A percentile compares a stretch with the other conserved stretches of the same genome.
Evolutionary conservation across 345 rosid species (phyloP).

Genomic region (Bretschneidera sinensis): DNA sequence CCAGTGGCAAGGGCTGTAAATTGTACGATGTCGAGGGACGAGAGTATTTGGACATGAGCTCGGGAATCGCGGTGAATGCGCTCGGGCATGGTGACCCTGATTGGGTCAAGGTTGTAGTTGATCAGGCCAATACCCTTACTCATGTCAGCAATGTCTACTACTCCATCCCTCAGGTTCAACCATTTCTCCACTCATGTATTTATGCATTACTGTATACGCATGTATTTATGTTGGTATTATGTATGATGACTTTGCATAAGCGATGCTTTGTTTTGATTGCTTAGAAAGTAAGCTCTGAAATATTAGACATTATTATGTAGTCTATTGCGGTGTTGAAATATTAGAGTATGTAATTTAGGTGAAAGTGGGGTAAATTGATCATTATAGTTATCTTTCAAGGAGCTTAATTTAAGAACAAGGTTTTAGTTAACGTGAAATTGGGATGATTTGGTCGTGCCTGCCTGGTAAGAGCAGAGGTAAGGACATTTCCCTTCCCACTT

Average conservation of each 20-base stretch:
- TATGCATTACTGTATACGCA: background rate
- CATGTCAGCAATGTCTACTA: conserved; percentile 79
- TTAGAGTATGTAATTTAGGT: too few relatives aligned
- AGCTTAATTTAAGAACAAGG: background rate
- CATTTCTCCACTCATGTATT: too few relatives aligned
- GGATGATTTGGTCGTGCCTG: too few relatives aligned
- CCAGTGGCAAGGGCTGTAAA: conserved; percentile 71
- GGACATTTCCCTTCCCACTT: too few relatives aligned
- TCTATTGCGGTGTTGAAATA: too few relatives aligned
- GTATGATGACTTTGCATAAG: background rate
- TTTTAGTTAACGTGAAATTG: too few relatives aligned
- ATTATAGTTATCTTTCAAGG: too few relatives aligned
- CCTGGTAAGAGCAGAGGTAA: too few relatives aligned
- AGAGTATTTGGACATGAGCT: conserved; percentile 68
- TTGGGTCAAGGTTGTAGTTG: conserved; percentile 63
- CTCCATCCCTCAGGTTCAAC: conserved; percentile 67
- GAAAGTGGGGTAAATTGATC: too few relatives aligned
- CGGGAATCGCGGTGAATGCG: conserved; percentile 86
- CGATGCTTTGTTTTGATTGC: background rate
- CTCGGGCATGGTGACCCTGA: conserved; percentile 81
- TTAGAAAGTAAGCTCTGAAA: too few relatives aligned
- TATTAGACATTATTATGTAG: background rate
- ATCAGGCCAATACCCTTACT: conserved; percentile 64
- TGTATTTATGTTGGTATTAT: background rate
- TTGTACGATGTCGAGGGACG: conserved; percentile 70